Evolutionary conservation across 768 basidiomycete genomes (phyloP).

Genomic region (Hericium alpestre): DNA sequence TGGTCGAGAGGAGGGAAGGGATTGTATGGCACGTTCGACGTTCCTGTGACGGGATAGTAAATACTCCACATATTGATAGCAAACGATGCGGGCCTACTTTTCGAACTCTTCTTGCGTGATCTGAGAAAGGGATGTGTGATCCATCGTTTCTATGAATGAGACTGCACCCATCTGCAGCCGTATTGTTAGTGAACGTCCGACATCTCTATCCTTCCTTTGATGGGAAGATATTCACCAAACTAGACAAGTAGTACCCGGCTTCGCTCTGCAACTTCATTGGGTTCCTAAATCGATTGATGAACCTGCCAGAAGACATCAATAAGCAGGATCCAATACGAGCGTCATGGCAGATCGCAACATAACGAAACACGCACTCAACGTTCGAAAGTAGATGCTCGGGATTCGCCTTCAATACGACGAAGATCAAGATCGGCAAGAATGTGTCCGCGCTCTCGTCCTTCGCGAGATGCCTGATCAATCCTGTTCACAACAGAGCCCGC

Average conservation of each 20-base stretch:
- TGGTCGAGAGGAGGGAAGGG: constrained; percentile 28
- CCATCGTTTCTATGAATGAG: constrained; percentile 97
- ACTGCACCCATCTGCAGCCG: constrained; percentile 79
- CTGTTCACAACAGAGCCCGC: constrained; percentile 27
- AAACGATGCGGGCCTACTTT: constrained; percentile 28
- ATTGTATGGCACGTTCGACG: constrained; percentile 50
- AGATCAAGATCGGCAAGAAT: constrained; percentile 91
- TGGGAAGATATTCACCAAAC: constrained; percentile 53
- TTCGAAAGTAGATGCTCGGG: constrained; percentile 90
- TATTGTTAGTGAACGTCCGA: not conserved
- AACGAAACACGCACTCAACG: constrained; percentile 60
- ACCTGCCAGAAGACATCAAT: constrained; percentile 35
- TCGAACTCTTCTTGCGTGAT: constrained; percentile 94
- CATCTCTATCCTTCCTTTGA: not conserved
- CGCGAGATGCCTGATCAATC: constrained; percentile 78
- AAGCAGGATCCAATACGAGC: not conserved
- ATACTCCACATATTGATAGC: not conserved
- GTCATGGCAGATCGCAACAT: not conserved
- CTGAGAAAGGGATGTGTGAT: constrained; percentile 86
- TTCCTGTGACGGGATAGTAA: constrained; percentile 25
- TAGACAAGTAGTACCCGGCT: constrained; percentile 93
- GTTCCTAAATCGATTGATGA: constrained; percentile 91
- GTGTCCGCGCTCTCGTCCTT: constrained; percentile 86
- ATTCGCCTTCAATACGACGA: constrained; percentile 88
- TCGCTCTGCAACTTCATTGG: constrained; percentile 86